phyloP scores from a whole-genome alignment of 208 protist species.

The Trichomonas vaginalis region DNA sequence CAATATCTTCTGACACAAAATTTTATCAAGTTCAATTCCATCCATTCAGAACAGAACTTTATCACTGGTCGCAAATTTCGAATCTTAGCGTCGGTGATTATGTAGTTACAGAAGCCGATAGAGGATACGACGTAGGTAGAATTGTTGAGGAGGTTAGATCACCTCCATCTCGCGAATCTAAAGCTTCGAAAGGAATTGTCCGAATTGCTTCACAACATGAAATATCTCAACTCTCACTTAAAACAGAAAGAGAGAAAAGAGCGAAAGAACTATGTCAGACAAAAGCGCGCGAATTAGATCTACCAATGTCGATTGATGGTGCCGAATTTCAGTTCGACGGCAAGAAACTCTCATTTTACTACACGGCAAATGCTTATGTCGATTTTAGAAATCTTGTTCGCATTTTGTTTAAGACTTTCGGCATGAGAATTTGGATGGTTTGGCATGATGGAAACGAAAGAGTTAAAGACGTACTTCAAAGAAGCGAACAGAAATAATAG shows the following conservation, averaged over 20 bases:
- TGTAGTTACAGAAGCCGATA: neutral
- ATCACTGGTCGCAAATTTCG: neutral
- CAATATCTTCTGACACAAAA: neutral
- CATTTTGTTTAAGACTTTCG: neutral
- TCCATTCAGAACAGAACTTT: neutral
- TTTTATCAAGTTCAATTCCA: neutral
- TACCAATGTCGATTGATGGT: neutral
- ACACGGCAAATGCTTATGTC: neutral
- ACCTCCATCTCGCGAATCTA: neutral
- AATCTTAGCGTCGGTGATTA: neutral
- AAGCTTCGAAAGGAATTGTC: neutral
- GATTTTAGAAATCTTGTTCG: neutral
- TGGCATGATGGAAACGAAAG: neutral
- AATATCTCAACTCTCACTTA: neutral
- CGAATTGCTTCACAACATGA: neutral
- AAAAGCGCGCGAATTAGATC: neutral
- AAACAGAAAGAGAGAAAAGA: neutral
- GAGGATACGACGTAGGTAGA: neutral
- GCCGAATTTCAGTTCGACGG: neutral
- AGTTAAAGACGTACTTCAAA: neutral
- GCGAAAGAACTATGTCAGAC: neutral
- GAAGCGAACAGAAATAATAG: neutral
- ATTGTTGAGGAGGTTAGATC: neutral
- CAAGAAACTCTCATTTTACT: neutral
- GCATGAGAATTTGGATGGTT: constrained; percentile 7